Evolutionary conservation across 2,329 filamentous ascomycete species (phyloP), one percentile per base, ranked within the genome.

Genomic region (Fusarium setosum): DNA sequence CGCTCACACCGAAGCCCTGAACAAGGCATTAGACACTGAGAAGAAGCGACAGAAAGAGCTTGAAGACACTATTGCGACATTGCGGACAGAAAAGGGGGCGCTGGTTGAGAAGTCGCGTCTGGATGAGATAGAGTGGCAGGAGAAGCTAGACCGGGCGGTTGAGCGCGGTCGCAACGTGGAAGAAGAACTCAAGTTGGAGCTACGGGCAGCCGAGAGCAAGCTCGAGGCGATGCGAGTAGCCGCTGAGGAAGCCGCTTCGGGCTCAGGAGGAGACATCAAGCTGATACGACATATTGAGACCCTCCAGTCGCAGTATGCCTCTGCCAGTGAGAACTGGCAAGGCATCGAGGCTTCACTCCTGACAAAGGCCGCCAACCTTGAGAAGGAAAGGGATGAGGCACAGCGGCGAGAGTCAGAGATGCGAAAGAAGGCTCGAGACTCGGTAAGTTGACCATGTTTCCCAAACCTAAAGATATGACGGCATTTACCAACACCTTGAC

Each of bases 241-340:
- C 29, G 93, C 93, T 2, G 96, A 99, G 79, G 96, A 99, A 77
- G 93, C 89, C 1, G 94, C 94, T 2, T 95, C 94, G 4, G 92
- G 92, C 15, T 88, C 88, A 13, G 89, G 89, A 6, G 92, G 94
- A 13, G 93, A 97, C 72, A 92, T 92, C 40, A 98, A 97, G 76
- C 83, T 98, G 37, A 83, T 98, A 40, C 89, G 96, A 37, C 96
- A 99, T 78, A 92, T 99, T 53, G 96, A 99, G 80, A 97, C 93
- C 1, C 81, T 99, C 34, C 96, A 99, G 77, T 96, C 92, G 7
- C 96, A 99, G 76, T 97, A 99, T 78, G 90, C 94, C 1, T 90
- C 96, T 54, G 96, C 96, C 2, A 96, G 93, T 69, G 93, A 97
- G 73, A 99, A 99, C 72, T 99, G 96, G 96, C 94, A 97, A 74